Evolutionary conservation across 768 basidiomycete species (phyloP), one percentile per base, ranked within the genome.

Genomic region (Psilocybe azurescens): DNA sequence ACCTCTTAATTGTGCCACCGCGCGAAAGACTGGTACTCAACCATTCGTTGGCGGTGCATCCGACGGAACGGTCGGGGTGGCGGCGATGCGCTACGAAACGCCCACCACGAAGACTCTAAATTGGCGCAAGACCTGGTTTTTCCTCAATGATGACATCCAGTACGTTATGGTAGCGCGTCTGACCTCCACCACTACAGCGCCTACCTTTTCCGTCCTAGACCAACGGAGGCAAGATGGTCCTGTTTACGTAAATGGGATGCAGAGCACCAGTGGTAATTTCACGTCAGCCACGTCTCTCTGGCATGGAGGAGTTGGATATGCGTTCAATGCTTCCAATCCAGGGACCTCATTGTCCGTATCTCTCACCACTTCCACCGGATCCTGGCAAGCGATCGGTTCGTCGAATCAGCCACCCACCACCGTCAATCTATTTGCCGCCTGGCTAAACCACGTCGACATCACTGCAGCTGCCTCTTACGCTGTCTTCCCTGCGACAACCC

Each of bases 101-200:
- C 88, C 89, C 0, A 61, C 74, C 51, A 88, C 87, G 2, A 69
- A 75, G 14, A 64, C 79, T 14, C 70, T 90, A 36, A 70, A 74
- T 38, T 91, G 82, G 80, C 86, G 87, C 64, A 90, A 90, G 73
- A 79, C 83, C 0, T 89, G 87, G 86, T 89, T 90, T 77, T 90
- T 89, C 81, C 75, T 90, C 48, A 78, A 83, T 24, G 73, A 85
- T 63, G 85, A 87, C 61, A 74, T 86, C 9, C 86, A 89, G 66
- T 81, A 85, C 64, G 85, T 90, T 64, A 85, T 86, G 80, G 65
- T 89, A 30, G 77, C 85, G 54, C 75, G 77, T 63, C 69, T 89
- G 41, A 69, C 77, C 14, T 82, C 83, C 0, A 77, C 73, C 3
- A 76, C 77, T 18, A 68, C 67, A 48, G 78, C 80, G 3, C 78